Base-by-base conservation (phyloP, 2,329 filamentous ascomycete genomes). In the Falciphora oryzae region DNA sequence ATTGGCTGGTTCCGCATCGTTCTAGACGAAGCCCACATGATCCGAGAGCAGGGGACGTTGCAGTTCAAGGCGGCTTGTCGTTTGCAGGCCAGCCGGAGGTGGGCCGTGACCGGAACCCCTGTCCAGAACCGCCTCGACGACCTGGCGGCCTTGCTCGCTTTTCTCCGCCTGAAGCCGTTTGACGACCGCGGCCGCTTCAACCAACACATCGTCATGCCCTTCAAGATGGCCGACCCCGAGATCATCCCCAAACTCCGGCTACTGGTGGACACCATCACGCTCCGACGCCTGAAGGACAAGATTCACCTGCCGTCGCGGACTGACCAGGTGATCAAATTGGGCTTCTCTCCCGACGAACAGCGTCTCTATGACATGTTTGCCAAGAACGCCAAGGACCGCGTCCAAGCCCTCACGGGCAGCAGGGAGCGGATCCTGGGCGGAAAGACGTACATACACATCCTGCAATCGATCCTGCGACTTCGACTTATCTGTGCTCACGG, bases 61-160 rank as follows among this genome's bases (percentile, higher is more conserved):
- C 90, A 94, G 69, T 96, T 93, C 64, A 92, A 93, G 73, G 91
- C 92, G 3, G 91, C 95, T 27, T 93, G 92, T 68, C 85, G 86
- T 27, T 80, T 98, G 3, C 84, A 90, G 66, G 91, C 93, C 2
- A 85, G 91, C 72, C 87, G 93, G 38, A 89, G 93, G 44, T 99
- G 95, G 95, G 94, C 93, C 3, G 92, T 98, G n/a, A 98, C 95
- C 0, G 95, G 94, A 64, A 98, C 95, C 0, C 95, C 93, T 0
- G 91, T 98, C 11, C 94, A 98, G 76, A 99, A 99, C 73, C 89
- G 91, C 4, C 82, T 98, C 2, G 93, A 96, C 68, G 95, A 99
- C 74, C 82, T 98, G 28, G 91, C 92, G 18, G 91, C 94, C 1
- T 80, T 98, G 3, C 87, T 97, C 65, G 91, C 89, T 38, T 98